Percentiles rank a stretch among this genome's conserved stretches.
Conservation (phyloP, 2,329 filamentous ascomycete genomes). For the Aspergillus sojae region DNA sequence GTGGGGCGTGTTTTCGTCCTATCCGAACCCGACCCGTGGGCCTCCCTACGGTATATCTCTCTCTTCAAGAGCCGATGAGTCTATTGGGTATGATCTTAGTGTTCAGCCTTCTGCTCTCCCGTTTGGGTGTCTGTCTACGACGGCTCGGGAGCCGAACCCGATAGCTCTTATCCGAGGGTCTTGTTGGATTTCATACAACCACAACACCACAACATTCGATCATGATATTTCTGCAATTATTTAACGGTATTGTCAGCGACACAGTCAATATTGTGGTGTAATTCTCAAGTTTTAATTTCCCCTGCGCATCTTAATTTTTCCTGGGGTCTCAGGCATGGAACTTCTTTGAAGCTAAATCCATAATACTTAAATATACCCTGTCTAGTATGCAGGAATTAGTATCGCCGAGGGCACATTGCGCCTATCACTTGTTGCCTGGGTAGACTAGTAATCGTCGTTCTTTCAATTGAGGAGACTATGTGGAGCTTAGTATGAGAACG, state of each 20-base stretch:
- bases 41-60: too few relatives aligned
- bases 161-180: neutral
- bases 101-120: too few relatives aligned
- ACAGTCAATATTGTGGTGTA: too few relatives aligned
- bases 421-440: neutral
- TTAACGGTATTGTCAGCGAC: too few relatives aligned
- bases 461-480: neutral
- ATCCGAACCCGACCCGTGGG: too few relatives aligned
- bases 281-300: rapidly evolving
- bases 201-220: neutral
- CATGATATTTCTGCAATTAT: neutral
- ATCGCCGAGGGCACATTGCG: neutral
- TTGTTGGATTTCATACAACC: neutral
- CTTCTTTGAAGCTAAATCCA: neutral
- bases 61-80: too few relatives aligned
- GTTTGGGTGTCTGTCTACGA: too few relatives aligned
- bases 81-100: too few relatives aligned
- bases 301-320: neutral
- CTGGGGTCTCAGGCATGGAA: neutral
- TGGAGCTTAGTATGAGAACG: neutral
- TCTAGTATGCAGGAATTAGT: neutral
- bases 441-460: neutral
- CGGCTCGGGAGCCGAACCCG: neutral
- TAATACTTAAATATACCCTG: neutral
- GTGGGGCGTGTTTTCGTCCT: neutral